Conservation (phyloP, 495 filamentous ascomycete genomes). For the Talaromyces thailandensis region DNA sequence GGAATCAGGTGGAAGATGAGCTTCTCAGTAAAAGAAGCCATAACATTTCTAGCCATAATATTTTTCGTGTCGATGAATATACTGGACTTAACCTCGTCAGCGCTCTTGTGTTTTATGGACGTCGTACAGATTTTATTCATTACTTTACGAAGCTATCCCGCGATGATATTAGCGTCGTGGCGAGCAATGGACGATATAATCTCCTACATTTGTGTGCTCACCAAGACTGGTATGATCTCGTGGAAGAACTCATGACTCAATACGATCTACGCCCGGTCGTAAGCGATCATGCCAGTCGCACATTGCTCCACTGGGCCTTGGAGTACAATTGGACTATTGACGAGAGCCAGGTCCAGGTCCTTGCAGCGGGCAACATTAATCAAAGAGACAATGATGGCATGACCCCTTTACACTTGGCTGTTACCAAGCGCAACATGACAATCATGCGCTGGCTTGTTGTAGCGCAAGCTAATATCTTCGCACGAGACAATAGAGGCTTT, state of each 20-base stretch:
- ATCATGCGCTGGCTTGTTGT: background rate
- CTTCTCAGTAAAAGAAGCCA: background rate
- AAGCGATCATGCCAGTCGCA: background rate
- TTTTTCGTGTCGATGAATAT: background rate
- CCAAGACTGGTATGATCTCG: background rate
- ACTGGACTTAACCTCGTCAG: background rate
- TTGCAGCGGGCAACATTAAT: background rate
- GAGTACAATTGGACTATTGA: background rate
- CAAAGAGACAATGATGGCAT: background rate
- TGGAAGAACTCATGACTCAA: background rate
- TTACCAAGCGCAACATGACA: background rate
- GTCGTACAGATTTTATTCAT: background rate
- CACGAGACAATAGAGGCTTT: background rate
- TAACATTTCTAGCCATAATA: background rate
- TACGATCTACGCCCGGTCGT: background rate
- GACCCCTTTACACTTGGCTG: background rate
- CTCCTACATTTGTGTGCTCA: background rate
- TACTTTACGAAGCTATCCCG: background rate
- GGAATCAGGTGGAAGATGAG: background rate
- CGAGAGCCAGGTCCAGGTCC: background rate
- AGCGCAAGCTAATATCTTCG: background rate
- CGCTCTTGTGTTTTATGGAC: background rate
- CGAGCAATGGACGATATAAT: background rate
- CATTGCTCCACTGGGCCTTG: background rate
- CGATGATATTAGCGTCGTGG: background rate